Evolutionary conservation across 208 protist species (phyloP).

Genomic region (Trypanosoma cruzi): DNA sequence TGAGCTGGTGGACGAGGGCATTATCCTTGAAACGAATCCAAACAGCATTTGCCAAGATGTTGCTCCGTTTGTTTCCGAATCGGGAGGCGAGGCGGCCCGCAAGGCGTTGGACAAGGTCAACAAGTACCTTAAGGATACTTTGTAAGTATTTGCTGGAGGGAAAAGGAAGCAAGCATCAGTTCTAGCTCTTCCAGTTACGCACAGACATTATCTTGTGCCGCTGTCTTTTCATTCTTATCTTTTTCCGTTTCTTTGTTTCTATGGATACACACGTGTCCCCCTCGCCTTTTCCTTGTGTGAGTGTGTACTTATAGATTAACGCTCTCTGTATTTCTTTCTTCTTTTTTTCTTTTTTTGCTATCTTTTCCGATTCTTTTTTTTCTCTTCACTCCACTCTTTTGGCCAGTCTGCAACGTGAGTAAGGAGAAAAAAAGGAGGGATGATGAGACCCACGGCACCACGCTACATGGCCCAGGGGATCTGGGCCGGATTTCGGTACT

Average conservation of each 20-base stretch:
- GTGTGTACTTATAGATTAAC: too few relatives aligned
- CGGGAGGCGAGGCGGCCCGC: slow-evolving; percentile 56
- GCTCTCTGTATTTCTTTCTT: not conserved
- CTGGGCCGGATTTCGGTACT: slow-evolving; percentile 88
- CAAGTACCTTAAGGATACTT: slow-evolving; percentile 83
- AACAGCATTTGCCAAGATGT: slow-evolving; percentile 53
- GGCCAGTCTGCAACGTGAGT: too few relatives aligned
- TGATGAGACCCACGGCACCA: slow-evolving; percentile 79
- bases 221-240: not conserved
- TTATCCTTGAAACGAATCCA: slow-evolving; percentile 85
- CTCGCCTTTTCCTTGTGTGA: too few relatives aligned
- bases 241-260: not conserved
- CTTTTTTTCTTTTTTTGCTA: slow-evolving; percentile 21
- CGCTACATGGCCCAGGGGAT: slow-evolving; percentile 86
- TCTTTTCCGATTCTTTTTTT: too few relatives aligned
- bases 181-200: not conserved
- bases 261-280: slow-evolving; percentile 16
- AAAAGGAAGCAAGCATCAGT: not conserved
- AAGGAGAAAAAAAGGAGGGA: slow-evolving; percentile 25
- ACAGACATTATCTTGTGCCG: not conserved
- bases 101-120: slow-evolving; percentile 82
- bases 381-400: too few relatives aligned
- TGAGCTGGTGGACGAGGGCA: slow-evolving; percentile 91
- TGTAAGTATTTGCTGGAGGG: slow-evolving; percentile 33
- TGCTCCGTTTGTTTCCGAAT: slow-evolving; percentile 59